Conservation (phyloP, 192 early-diverging fungal species). For the Umbelopsis ramanniana region DNA sequence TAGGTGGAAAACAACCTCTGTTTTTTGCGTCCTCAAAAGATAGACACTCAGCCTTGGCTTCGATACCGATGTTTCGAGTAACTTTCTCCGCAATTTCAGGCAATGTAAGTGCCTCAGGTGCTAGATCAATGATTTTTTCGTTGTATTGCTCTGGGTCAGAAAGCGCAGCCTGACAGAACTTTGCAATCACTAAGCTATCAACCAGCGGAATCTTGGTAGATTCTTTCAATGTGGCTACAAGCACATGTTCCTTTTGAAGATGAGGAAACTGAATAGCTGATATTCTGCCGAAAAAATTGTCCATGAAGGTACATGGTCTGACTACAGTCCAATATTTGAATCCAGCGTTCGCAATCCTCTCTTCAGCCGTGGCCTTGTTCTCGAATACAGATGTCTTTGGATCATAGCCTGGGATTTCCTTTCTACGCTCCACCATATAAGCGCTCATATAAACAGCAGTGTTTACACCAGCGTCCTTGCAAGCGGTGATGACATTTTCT, state of each 20-base stretch:
- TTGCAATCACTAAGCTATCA: background rate
- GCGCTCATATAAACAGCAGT: background rate
- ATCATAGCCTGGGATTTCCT: background rate
- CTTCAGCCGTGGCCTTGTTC: background rate
- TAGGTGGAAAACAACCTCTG: background rate
- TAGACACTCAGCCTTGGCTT: background rate
- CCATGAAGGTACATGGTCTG: background rate
- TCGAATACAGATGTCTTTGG: background rate
- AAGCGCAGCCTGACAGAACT: background rate
- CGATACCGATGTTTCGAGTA: background rate
- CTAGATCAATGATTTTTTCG: background rate
- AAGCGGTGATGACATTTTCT: background rate
- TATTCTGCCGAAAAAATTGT: background rate
- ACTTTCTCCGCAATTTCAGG: background rate
- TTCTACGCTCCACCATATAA: background rate
- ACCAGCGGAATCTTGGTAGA: background rate
- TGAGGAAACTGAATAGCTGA: background rate
- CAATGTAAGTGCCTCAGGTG: background rate
- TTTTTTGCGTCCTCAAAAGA: background rate
- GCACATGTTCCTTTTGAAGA: constrained; percentile 1
- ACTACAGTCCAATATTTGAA: background rate
- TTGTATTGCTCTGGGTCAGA: background rate
- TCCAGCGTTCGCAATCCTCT: background rate
- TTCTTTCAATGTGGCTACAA: background rate
- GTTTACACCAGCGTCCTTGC: background rate